These are phyloP conservation scores for Tulasnella sp. DNA, from an alignment of 768 basidiomycete species.

Conservation along the genomic window DNA sequence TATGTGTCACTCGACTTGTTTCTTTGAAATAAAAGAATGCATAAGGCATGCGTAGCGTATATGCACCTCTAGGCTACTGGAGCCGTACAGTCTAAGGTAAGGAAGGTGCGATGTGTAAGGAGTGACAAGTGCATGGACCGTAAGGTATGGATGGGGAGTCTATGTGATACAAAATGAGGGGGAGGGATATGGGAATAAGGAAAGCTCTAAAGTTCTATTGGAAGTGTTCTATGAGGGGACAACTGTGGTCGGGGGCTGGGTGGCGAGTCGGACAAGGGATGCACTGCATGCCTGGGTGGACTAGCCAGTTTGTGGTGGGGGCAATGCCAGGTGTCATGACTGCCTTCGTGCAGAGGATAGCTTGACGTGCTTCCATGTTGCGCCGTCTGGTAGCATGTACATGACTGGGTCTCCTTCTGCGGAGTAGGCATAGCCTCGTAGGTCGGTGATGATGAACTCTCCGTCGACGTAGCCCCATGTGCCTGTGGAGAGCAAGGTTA, in stretches of 20 bases:
- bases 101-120: neutral
- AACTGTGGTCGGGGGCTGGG: neutral
- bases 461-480: conserved; percentile 19
- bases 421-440: conserved; percentile 15
- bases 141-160: neutral
- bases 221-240: neutral
- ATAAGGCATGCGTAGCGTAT: neutral
- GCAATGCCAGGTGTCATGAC: neutral
- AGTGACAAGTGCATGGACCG: neutral
- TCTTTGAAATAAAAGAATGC: neutral
- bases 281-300: neutral
- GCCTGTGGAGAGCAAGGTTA: neutral
- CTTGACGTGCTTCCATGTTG: conserved; percentile 11
- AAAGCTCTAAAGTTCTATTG: neutral
- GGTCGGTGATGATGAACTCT: conserved; percentile 19
- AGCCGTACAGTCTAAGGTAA: neutral
- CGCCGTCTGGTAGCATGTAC: conserved; percentile 8
- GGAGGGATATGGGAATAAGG: neutral
- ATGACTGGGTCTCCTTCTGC: conserved; percentile 12
- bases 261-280: neutral
- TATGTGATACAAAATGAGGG: conserved; percentile 2
- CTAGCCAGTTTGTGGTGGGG: neutral
- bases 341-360: conserved; percentile 3
- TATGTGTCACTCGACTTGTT: neutral
- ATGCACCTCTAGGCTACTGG: neutral